phyloP scores from a whole-genome alignment of 495 filamentous ascomycete species.

The Daldinia bambusicola region DNA sequence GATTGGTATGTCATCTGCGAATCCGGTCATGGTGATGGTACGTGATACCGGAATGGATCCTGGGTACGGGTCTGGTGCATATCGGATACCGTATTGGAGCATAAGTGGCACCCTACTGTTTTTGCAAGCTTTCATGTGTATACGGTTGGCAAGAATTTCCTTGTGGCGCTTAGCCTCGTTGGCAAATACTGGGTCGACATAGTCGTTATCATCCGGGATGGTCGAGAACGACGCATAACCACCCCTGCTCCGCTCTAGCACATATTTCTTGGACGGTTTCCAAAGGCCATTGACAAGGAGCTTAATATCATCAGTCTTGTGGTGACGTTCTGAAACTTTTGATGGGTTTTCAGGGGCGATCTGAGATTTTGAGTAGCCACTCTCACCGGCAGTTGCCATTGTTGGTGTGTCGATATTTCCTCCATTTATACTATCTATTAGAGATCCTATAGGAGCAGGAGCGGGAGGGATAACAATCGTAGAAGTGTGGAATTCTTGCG shows the following conservation, averaged over 20 bases:
- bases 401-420: background rate
- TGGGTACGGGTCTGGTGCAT: constrained; percentile 6
- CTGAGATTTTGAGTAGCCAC: background rate
- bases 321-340: background rate
- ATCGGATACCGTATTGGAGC: constrained; percentile 19
- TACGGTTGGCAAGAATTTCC: background rate
- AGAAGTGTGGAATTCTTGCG: background rate
- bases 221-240: no score
- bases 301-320: background rate
- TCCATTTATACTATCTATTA: background rate
- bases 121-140: background rate
- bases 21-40: constrained; percentile 19
- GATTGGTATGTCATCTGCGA: background rate
- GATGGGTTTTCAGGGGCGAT: background rate
- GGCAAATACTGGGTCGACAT: constrained; percentile 2
- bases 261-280: background rate
- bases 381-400: background rate
- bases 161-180: background rate
- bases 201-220: background rate
- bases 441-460: background rate
- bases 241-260: background rate
- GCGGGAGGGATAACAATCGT: background rate
- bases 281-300: background rate
- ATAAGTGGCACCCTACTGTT: background rate
- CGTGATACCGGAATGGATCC: constrained; percentile 5